Conservation (phyloP, 192 early-diverging fungal genomes). For the Phlyctochytrium bullatum region DNA sequence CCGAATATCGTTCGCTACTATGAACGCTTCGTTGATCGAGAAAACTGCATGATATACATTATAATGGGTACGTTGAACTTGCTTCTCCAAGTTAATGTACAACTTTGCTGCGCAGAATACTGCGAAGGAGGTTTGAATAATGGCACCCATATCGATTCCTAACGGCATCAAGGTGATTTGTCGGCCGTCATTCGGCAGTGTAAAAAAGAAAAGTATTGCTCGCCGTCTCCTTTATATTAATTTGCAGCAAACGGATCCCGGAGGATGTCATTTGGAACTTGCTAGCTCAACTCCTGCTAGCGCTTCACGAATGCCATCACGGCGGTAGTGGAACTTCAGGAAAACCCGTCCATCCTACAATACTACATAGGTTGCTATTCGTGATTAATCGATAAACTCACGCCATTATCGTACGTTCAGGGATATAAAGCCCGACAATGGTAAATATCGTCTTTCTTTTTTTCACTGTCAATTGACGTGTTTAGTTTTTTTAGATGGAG, state of each 20-base stretch:
- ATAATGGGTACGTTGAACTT: constrained; percentile 55
- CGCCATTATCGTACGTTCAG: constrained; percentile 19
- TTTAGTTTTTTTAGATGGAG: constrained; percentile 64
- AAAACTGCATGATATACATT: constrained; percentile 69
- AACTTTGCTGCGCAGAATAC: constrained; percentile 46
- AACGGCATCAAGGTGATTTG: constrained; percentile 49
- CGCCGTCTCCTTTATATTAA: neutral
- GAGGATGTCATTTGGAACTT: constrained; percentile 69
- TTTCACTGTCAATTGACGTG: neutral
- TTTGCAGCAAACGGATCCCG: constrained; percentile 41
- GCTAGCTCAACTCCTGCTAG: constrained; percentile 62
- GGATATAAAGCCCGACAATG: constrained; percentile 76
- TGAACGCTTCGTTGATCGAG: constrained; percentile 65
- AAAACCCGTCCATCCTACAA: constrained; percentile 40
- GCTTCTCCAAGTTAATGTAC: constrained; percentile 5
- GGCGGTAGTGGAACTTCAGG: constrained; percentile 19
- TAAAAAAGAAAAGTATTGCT: constrained; percentile 52
- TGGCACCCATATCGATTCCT: constrained; percentile 9
- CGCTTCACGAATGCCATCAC: constrained; percentile 69
- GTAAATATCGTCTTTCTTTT: constrained; percentile 21
- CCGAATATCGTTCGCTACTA: constrained; percentile 73
- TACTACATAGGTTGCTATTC: constrained; percentile 54
- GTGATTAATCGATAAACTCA: neutral
- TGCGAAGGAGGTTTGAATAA: constrained; percentile 77
- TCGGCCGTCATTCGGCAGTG: constrained; percentile 63